These are phyloP conservation scores for Linnemannia elongata DNA, from an alignment of 192 early-diverging fungal genomes.

Conservation along the genomic window DNA sequence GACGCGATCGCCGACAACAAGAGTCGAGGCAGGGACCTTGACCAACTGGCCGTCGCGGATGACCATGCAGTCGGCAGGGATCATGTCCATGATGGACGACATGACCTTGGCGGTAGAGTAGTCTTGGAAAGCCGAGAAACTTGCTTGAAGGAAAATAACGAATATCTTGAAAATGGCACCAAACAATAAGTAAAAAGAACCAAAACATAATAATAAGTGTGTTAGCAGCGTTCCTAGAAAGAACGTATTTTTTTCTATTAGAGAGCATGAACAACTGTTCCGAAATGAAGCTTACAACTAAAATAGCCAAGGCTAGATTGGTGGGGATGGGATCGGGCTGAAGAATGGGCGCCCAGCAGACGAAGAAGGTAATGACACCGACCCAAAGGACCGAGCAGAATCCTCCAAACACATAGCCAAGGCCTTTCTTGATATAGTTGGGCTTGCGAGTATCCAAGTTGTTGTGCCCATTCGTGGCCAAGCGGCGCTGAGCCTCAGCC, in stretches of 20 bases:
- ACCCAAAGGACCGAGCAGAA: slow-evolving; percentile 77
- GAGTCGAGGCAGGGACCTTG: slow-evolving; percentile 62
- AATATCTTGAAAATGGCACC: slow-evolving; percentile 53
- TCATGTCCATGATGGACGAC: slow-evolving; percentile 76
- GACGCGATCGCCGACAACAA: slow-evolving; percentile 86
- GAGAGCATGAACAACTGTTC: neutral
- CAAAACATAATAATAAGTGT: neutral
- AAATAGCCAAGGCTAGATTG: slow-evolving; percentile 69
- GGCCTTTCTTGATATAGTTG: slow-evolving; percentile 51
- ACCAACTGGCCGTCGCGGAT: slow-evolving; percentile 71
- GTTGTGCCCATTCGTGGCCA: slow-evolving; percentile 54
- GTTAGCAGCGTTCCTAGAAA: neutral
- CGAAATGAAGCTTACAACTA: slow-evolving; percentile 35
- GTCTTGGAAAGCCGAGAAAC: slow-evolving; percentile 77
- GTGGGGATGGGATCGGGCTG: slow-evolving; percentile 56
- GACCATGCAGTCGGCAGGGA: slow-evolving; percentile 71
- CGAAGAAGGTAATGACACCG: slow-evolving; percentile 69
- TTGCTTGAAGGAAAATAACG: slow-evolving; percentile 72
- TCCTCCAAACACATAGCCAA: slow-evolving; percentile 71
- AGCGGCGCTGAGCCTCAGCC: slow-evolving; percentile 28
- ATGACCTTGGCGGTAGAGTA: slow-evolving; percentile 74
- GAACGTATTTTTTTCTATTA: neutral
- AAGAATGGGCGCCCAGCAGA: slow-evolving; percentile 71
- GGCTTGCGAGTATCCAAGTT: slow-evolving; percentile 37
- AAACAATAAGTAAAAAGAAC: neutral